Evolutionary conservation across 2,329 filamentous ascomycete genomes (phyloP).

Genomic region (Cladosporium phlei): DNA sequence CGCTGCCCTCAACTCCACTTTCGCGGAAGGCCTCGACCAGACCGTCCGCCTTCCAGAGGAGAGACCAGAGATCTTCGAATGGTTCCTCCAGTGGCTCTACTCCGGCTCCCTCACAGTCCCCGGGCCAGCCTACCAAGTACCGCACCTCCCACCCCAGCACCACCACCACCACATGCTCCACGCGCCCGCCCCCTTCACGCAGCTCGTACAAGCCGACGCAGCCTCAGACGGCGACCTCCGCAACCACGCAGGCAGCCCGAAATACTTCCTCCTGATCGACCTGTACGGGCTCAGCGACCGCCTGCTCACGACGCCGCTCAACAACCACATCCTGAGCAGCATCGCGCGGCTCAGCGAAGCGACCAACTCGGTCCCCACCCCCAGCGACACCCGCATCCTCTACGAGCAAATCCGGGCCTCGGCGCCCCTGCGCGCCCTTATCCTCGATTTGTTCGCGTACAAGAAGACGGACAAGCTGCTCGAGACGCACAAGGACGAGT

Average conservation of each 20-base stretch:
- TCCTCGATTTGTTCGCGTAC: conserved; percentile 49
- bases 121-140: conserved; percentile 15
- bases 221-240: conserved; percentile 35
- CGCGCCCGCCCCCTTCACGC: conserved; percentile 4
- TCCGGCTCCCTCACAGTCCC: conserved; percentile 34
- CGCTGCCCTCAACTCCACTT: conserved; percentile 45
- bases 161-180: conserved; percentile 2
- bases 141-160: conserved; percentile 5
- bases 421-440: conserved; percentile 37
- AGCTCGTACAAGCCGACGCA: conserved; percentile 8
- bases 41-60: conserved; percentile 42
- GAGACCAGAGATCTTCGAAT: conserved; percentile 43
- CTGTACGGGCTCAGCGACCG: conserved; percentile 45
- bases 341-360: conserved; percentile 42
- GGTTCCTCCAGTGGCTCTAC: conserved; percentile 50
- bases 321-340: conserved; percentile 42
- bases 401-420: conserved; percentile 41
- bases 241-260: conserved; percentile 44
- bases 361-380: conserved; percentile 48
- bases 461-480: conserved; percentile 49
- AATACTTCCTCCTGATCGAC: conserved; percentile 48
- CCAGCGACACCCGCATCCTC: conserved; percentile 45
- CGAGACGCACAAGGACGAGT: conserved; percentile 42
- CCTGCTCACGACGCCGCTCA: conserved; percentile 42
- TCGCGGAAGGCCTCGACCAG: conserved; percentile 42